Evolutionary conservation across 768 basidiomycete species (phyloP), one percentile per base, ranked within the genome.

Genomic region (Mrakia frigida): DNA sequence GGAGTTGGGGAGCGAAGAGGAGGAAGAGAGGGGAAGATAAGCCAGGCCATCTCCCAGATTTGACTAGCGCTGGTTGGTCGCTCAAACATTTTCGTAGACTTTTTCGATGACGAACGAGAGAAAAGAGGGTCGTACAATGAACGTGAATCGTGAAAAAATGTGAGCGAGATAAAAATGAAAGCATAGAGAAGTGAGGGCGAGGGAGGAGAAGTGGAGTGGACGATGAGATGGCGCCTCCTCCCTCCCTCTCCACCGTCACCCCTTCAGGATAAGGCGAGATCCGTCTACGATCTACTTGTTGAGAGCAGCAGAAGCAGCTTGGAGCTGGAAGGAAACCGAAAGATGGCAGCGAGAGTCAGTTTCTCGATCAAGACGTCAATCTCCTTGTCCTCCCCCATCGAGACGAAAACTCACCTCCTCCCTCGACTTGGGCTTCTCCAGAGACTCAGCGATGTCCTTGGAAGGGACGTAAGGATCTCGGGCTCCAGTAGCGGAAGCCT

Each of bases 341-440:
- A 52, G 18, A 11, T 59, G 21, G 41, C 69, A 67, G 35, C 33
- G 31, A 43, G n/a, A 41, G 74, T 69, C 52, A 75, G 74, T 33
- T 39, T 33, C 37, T 28, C 28, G 56, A 23, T 16, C n/a, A 7
- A 18, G n/a, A 50, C 43, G 46, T 21, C 18, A 4, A 50, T 23
- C 46, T 23, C 60, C 3, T 35, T 14, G 31, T 14, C 43, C 65
- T 50, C 43, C 31, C 16, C 6, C 11, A 14, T 33, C 37, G n/a
- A n/a, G n/a, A n/a, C n/a, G 18, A 9, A 6, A 46, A 73, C 76
- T 70, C 3, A 77, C 76, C 71, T 77, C 76, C 72, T 77, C 71
- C 37, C 76, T 60, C 10, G 61, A 25, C 71, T 77, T 77, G n/a
- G 76, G 76, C 63, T 72, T 33, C 63, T 77, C 76, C 31, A 77